Evolutionary conservation across 192 early-diverging fungal genomes (phyloP), one percentile per base, ranked within the genome.

Genomic region (Polychytrium aggregatum): DNA sequence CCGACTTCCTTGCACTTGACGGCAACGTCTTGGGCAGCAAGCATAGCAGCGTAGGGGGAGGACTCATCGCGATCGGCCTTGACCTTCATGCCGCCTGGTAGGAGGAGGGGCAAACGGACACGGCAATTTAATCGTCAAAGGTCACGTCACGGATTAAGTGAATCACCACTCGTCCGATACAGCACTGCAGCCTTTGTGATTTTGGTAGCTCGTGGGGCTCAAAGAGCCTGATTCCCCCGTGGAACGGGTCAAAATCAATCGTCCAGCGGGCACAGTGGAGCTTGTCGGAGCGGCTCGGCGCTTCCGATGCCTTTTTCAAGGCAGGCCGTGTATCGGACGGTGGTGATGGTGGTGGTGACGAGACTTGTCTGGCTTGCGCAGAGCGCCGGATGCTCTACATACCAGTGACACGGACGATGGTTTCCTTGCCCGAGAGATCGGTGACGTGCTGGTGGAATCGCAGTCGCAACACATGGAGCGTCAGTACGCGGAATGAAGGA

Each of bases 1-100:
- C 96, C 96, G 46, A 99, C 82, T 71, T 99, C 96, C 82, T 92
- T 91, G 86, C 93, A 97, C 78, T 88, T 88, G 52, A 66, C 83
- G 48, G 92, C 92, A 67, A 95, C 96, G 69, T 99, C 92, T 81
- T 97, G 93, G 56, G 92, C 85, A 52, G 96, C 96, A 76, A 99
- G 83, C 96, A 99, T 97, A 60, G 96, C 93, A 53, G 96, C 96
- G 75, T 99, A 99, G 55, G 96, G 90, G 56, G 96, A 96, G 44
- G 93, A 90, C 74, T 99, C 96, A 71, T 99, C 96, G 82, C 96
- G 93, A 74, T 99, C 96, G 46, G 92, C 88, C 87, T 99, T 99
- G 67, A 99, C 96, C 83, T 92, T 97, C 96, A 99, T 99, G 59
- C 96, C 96, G 82, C 92, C 92, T 92, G 29, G 33, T n/a, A 52